These are phyloP conservation scores for Trypanosoma theileri DNA, from an alignment of 208 protist species.

Conservation along the genomic window DNA sequence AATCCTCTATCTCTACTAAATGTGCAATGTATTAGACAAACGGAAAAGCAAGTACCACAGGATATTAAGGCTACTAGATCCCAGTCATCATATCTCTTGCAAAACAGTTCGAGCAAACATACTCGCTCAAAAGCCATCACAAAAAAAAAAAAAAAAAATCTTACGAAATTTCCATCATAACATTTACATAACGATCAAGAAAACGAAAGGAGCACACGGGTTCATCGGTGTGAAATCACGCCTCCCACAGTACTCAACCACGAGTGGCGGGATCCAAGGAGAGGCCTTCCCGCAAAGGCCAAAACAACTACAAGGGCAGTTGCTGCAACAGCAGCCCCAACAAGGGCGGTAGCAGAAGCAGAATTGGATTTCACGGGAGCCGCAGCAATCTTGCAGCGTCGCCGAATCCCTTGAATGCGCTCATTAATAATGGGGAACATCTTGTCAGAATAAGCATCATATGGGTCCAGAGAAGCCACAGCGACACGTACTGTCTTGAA, in stretches of 20 bases:
- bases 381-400: too few relatives aligned
- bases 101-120: not conserved
- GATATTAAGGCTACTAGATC: too few relatives aligned
- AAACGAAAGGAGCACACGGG: not conserved
- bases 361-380: too few relatives aligned
- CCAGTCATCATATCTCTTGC: too few relatives aligned
- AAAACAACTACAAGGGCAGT: conserved; percentile 3
- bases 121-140: not conserved
- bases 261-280: not conserved
- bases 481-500: conserved; percentile 35
- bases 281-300: conserved; percentile 3
- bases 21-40: not conserved
- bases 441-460: conserved; percentile 28
- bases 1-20: not conserved
- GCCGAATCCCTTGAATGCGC: not conserved
- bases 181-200: not conserved
- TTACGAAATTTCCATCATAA: not conserved
- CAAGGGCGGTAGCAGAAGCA: too few relatives aligned
- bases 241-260: not conserved
- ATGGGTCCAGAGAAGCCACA: conserved; percentile 30
- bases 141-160: too few relatives aligned
- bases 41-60: too few relatives aligned
- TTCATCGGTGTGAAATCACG: not conserved
- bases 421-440: conserved; percentile 41
- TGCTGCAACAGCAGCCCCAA: not conserved